Evolutionary conservation across 2,329 filamentous ascomycete genomes (phyloP).

Genomic region (Rutstroemia sp.): DNA sequence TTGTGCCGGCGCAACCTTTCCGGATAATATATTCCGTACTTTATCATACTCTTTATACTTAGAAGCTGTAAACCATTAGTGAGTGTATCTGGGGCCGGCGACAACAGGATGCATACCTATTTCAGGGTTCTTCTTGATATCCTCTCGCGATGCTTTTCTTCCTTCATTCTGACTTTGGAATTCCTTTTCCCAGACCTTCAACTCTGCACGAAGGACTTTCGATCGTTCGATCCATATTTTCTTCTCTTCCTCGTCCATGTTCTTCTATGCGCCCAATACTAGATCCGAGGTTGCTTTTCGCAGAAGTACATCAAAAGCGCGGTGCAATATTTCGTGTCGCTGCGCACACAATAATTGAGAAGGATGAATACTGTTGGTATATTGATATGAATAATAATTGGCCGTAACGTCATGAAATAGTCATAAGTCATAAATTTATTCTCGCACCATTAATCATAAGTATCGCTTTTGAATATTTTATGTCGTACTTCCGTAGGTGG

Average conservation of each 20-base stretch:
- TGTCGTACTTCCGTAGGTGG: background rate
- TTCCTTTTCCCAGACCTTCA: slow-evolving; percentile 67
- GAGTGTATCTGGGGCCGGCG: background rate
- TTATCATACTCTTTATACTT: slow-evolving; percentile 75
- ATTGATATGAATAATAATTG: background rate
- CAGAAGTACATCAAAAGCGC: background rate
- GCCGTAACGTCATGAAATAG: background rate
- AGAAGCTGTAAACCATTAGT: slow-evolving; percentile 16
- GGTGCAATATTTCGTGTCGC: background rate
- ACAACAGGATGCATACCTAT: slow-evolving; percentile 50
- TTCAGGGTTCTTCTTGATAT: slow-evolving; percentile 65
- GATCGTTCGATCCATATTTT: slow-evolving; percentile 29
- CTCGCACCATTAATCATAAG: background rate
- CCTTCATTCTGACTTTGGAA: slow-evolving; percentile 58
- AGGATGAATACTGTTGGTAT: background rate
- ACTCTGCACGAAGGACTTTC: slow-evolving; percentile 52
- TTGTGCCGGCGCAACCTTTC: slow-evolving; percentile 38
- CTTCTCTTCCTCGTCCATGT: slow-evolving; percentile 22
- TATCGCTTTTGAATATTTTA: background rate
- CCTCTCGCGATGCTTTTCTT: slow-evolving; percentile 62
- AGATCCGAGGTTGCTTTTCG: background rate
- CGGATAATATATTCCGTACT: slow-evolving; percentile 50
- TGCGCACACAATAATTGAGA: background rate
- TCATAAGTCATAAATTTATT: background rate
- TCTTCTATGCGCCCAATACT: background rate